Evolutionary conservation across 2,329 filamentous ascomycete genomes (phyloP).

Genomic region (Epichloe amarillans): DNA sequence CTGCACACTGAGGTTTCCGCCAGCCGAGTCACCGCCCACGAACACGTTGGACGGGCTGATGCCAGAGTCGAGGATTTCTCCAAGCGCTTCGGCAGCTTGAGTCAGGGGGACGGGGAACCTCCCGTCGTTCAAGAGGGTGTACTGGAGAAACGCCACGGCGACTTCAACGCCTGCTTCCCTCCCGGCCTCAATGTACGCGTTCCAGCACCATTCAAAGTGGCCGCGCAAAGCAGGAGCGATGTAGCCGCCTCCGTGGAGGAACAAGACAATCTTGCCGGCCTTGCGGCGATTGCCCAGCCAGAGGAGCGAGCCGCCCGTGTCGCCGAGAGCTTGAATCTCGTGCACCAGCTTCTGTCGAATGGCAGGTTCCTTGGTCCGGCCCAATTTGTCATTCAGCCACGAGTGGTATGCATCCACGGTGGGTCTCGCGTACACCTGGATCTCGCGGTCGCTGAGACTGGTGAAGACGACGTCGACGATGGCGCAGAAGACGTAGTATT

Average conservation of each 20-base stretch:
- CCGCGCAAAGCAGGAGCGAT: constrained; percentile 10
- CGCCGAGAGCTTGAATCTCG: constrained; percentile 10
- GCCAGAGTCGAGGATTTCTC: constrained; percentile 17
- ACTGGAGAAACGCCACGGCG: constrained; percentile 21
- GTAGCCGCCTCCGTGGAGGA: constrained; percentile 18
- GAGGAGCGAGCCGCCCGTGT: constrained; percentile 9
- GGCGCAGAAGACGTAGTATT: constrained; percentile 9
- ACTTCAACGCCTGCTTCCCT: constrained; percentile 12
- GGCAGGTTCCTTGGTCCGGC: constrained; percentile 2
- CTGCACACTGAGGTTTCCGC: constrained; percentile 21
- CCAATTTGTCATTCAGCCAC: constrained; percentile 12
- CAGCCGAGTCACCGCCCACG: constrained; percentile 25
- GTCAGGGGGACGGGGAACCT: constrained; percentile 19
- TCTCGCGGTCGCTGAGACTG: constrained; percentile 11
- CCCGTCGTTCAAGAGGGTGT: constrained; percentile 18
- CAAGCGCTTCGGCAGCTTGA: constrained; percentile 19
- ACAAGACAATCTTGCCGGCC: constrained; percentile 17
- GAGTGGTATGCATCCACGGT: constrained; percentile 10
- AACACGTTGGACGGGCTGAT: constrained; percentile 18
- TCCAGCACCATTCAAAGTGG: constrained; percentile 17
- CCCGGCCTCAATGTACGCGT: constrained; percentile 12
- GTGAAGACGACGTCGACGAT: constrained; percentile 8
- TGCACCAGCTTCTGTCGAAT: constrained; percentile 7
- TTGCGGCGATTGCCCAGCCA: constrained; percentile 16
- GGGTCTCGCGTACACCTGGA: constrained; percentile 11